phyloP scores from a whole-genome alignment of 1,284 basidiomycete genomes.

The Pseudozyma sp. region DNA sequence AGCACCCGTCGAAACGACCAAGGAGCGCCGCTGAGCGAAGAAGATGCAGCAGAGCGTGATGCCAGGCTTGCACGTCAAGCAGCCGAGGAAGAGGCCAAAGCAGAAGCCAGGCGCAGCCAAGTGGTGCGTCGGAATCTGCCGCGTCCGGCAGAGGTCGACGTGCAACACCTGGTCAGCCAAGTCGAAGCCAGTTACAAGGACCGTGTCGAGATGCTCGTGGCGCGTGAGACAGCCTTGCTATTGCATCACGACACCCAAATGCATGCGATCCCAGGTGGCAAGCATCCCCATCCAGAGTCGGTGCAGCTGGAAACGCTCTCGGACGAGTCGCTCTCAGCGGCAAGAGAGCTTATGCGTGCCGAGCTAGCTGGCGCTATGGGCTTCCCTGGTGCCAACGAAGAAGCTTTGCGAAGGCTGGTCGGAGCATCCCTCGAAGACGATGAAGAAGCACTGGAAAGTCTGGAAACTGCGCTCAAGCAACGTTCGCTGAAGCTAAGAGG shows the following conservation, averaged over 20 bases:
- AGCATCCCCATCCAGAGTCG: slow-evolving; percentile 79
- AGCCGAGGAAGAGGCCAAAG: slow-evolving; percentile 79
- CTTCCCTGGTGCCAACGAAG: slow-evolving; percentile 83
- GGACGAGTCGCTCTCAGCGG: slow-evolving; percentile 81
- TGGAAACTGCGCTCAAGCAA: slow-evolving; percentile 72
- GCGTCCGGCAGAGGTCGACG: slow-evolving; percentile 85
- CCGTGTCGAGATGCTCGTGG: slow-evolving; percentile 77
- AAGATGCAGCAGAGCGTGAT: slow-evolving; percentile 91
- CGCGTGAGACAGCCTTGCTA: slow-evolving; percentile 82
- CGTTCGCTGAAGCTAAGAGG: slow-evolving; percentile 72
- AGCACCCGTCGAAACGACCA: slow-evolving; percentile 14
- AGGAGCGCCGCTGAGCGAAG: slow-evolving; percentile 27
- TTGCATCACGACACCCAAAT: slow-evolving; percentile 89
- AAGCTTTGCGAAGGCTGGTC: slow-evolving; percentile 75
- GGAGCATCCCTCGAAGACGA: slow-evolving; percentile 68
- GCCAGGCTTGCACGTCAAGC: slow-evolving; percentile 76
- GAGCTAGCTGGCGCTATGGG: slow-evolving; percentile 85
- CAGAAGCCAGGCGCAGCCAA: slow-evolving; percentile 81
- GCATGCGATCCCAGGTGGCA: slow-evolving; percentile 86
- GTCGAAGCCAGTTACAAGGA: slow-evolving; percentile 51
- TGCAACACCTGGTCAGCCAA: slow-evolving; percentile 75
- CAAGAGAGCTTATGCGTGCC: slow-evolving; percentile 79
- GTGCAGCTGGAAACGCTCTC: slow-evolving; percentile 81
- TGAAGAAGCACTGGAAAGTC: slow-evolving; percentile 71
- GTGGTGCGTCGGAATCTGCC: slow-evolving; percentile 86